A percentile compares a stretch with the other conserved stretches of the same genome.
phyloP scores from a whole-genome alignment of 768 basidiomycete species.

The Cubamyces sp. region DNA sequence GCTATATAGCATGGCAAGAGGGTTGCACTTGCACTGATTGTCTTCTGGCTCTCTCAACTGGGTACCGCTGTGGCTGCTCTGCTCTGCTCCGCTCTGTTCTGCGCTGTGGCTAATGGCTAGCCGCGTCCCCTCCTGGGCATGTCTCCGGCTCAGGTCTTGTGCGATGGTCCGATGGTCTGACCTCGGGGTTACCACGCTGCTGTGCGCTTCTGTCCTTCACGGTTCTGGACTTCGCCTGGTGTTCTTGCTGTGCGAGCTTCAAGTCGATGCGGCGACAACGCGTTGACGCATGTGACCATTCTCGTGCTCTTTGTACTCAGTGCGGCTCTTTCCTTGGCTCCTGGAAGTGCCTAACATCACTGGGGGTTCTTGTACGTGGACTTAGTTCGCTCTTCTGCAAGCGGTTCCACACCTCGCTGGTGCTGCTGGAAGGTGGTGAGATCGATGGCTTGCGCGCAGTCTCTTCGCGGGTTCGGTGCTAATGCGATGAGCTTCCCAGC shows the following conservation, averaged over 20 bases:
- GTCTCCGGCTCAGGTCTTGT: not conserved
- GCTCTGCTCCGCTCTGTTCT: not conserved
- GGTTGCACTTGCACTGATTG: not conserved
- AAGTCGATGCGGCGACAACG: not conserved
- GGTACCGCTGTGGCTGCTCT: not conserved
- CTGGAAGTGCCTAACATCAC: not conserved
- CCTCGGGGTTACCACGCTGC: not conserved
- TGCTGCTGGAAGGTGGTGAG: conserved; percentile 4
- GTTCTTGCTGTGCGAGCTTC: not conserved
- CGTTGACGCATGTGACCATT: conserved; percentile 6
- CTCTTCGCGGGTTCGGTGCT: not conserved
- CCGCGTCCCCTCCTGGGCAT: not conserved
- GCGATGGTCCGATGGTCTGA: not conserved
- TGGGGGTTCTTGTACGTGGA: not conserved
- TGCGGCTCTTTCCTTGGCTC: not conserved
- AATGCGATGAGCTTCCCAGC: not conserved
- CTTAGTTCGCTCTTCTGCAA: not conserved
- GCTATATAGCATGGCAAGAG: not conserved
- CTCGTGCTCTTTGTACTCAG: conserved; percentile 1
- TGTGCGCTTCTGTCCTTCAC: not conserved
- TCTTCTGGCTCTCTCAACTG: not conserved
- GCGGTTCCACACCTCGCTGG: not conserved
- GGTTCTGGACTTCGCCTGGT: not conserved
- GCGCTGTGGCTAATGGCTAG: not conserved
- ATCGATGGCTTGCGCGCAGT: conserved; percentile 7